phyloP scores from a whole-genome alignment of 257 asterid species.

The Solanum sparsipilum region DNA sequence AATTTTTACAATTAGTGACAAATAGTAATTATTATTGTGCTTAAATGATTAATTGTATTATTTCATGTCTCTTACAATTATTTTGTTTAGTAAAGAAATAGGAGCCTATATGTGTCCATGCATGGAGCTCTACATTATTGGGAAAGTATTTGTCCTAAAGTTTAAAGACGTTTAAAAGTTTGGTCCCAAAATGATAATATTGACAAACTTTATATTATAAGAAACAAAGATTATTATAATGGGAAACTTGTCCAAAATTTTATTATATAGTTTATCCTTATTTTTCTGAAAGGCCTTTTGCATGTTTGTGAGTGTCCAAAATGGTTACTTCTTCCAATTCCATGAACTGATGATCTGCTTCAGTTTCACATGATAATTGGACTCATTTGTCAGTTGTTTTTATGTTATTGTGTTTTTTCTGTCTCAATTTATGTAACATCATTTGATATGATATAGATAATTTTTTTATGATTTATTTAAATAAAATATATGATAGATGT shows the following conservation, averaged over 20 bases:
- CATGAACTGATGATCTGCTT: neutral
- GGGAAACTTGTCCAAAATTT: neutral
- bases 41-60: neutral
- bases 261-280: neutral
- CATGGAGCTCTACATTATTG: neutral
- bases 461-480: neutral
- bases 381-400: neutral
- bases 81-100: neutral
- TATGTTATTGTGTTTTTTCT: fast-evolving
- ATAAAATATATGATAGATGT: neutral
- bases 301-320: neutral
- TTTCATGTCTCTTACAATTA: neutral
- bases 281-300: neutral
- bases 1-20: neutral
- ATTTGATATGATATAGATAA: neutral
- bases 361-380: neutral
- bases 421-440: neutral
- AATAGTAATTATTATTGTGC: neutral
- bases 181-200: neutral
- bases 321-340: neutral
- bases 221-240: neutral
- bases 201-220: neutral
- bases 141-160: neutral
- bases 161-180: neutral
- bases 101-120: neutral